These are phyloP conservation scores for Candolleomyces eurysporus DNA, from an alignment of 768 basidiomycete species.

Conservation along the genomic window DNA sequence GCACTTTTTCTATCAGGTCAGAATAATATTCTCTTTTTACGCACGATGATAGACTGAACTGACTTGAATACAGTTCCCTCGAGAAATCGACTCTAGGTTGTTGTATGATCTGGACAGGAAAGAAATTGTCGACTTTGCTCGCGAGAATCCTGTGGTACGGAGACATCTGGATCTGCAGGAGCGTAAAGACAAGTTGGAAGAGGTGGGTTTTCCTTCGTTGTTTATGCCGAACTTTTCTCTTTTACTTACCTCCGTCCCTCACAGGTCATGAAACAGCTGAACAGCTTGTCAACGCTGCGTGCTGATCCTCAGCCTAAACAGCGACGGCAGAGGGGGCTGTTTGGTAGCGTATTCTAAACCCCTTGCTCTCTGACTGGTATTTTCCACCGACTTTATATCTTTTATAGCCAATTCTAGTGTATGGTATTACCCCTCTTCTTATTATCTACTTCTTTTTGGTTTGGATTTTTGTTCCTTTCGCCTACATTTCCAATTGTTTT, in stretches of 20 bases:
- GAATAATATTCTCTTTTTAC: conserved; percentile 13
- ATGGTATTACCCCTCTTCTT: not conserved
- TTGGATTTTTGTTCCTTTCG: no score
- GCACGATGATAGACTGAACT: conserved; percentile 1
- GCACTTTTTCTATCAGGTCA: conserved; percentile 97
- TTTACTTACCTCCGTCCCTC: conserved; percentile 3
- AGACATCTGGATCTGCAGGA: conserved; percentile 92
- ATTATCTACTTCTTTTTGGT: no score
- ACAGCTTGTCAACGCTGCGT: conserved; percentile 85
- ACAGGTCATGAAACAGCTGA: conserved; percentile 94
- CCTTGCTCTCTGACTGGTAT: conserved; percentile 10
- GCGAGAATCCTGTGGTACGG: conserved; percentile 89
- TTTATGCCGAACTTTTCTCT: not conserved
- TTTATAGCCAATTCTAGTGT: not conserved
- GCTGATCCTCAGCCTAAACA: conserved; percentile 75
- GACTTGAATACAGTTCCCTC: conserved; percentile 68
- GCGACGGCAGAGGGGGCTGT: conserved; percentile 75
- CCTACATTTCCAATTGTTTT: no score
- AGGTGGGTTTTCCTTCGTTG: conserved; percentile 44
- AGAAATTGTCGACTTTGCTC: conserved; percentile 89
- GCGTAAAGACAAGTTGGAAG: conserved; percentile 95
- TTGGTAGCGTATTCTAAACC: conserved; percentile 65
- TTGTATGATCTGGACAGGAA: conserved; percentile 90
- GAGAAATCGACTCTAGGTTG: conserved; percentile 93
- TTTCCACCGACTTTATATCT: conserved; percentile 1